These are phyloP conservation scores for Kalmusia sp. DNA, from an alignment of 2,329 filamentous ascomycete species.

Conservation along the genomic window DNA sequence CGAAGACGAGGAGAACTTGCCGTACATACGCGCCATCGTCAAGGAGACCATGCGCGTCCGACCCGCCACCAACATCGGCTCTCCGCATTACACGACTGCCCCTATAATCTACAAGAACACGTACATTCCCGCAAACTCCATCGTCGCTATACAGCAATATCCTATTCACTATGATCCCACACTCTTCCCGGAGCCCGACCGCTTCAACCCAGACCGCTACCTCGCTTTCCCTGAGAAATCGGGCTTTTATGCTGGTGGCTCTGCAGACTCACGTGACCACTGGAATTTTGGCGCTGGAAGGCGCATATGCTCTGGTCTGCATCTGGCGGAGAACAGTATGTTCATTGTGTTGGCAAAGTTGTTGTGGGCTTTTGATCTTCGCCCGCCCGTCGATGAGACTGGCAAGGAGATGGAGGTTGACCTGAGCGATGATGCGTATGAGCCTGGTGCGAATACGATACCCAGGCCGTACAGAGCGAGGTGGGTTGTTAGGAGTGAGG, in stretches of 20 bases:
- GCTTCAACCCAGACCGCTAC: constrained; percentile 55
- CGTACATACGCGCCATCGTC: constrained; percentile 45
- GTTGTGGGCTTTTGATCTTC: constrained; percentile 58
- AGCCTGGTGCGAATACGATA: constrained; percentile 37
- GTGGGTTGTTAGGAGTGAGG: constrained; percentile 31
- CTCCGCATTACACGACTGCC: constrained; percentile 44
- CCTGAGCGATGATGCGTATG: constrained; percentile 43
- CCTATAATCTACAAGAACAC: constrained; percentile 50
- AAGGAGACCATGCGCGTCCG: constrained; percentile 55
- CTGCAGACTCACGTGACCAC: constrained; percentile 43
- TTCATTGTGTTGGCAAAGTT: constrained; percentile 53
- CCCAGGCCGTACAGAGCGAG: constrained; percentile 40
- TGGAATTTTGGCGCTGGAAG: constrained; percentile 52
- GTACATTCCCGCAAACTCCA: constrained; percentile 52
- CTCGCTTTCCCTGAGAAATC: constrained; percentile 37
- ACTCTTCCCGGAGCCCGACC: constrained; percentile 43
- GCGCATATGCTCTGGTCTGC: constrained; percentile 51
- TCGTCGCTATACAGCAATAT: constrained; percentile 39
- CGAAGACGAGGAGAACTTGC: constrained; percentile 54
- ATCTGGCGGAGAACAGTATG: constrained; percentile 53
- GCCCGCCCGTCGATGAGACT: constrained; percentile 42
- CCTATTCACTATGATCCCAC: constrained; percentile 47
- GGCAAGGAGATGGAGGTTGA: constrained; percentile 48
- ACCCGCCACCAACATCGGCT: constrained; percentile 42
- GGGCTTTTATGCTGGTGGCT: constrained; percentile 42